phyloP scores from a whole-genome alignment of 179 eudicot genomes.

The Silene vulgaris region DNA sequence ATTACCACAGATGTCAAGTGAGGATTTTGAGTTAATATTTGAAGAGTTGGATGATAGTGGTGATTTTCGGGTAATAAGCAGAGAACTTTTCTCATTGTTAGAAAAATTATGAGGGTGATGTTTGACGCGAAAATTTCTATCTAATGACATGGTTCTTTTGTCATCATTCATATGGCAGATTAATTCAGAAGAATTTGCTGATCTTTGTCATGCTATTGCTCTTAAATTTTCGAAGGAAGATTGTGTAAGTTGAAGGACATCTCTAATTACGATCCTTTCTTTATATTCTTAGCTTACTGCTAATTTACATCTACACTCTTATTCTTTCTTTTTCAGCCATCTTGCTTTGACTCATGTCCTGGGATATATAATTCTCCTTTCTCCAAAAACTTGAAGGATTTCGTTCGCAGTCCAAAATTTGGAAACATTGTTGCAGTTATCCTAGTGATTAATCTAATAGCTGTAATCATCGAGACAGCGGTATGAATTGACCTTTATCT shows the following conservation, averaged over 20 bases:
- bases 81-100: background rate
- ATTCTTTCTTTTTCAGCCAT: conserved; percentile 41
- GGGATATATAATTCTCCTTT: conserved; percentile 50
- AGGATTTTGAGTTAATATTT: conserved; percentile 82
- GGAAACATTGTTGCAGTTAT: conserved; percentile 55
- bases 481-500: conserved; percentile 35
- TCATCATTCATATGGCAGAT: conserved; percentile 45
- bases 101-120: background rate
- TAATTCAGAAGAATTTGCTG: conserved; percentile 74
- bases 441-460: conserved; percentile 67
- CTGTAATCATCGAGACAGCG: conserved; percentile 88
- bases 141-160: background rate
- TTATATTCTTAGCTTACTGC: conserved; percentile 1
- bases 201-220: conserved; percentile 94
- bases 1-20: conserved; percentile 75
- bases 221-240: conserved; percentile 83
- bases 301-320: conserved; percentile 18
- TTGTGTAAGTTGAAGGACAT: conserved; percentile 42
- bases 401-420: conserved; percentile 61
- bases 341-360: conserved; percentile 57
- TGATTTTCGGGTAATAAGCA: conserved; percentile 61
- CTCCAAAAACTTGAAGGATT: conserved; percentile 56
- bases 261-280: background rate
- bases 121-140: background rate
- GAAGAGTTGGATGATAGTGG: conserved; percentile 76